These are phyloP conservation scores for Cytospora mali DNA, from an alignment of 2,329 filamentous ascomycete genomes.

Conservation along the genomic window DNA sequence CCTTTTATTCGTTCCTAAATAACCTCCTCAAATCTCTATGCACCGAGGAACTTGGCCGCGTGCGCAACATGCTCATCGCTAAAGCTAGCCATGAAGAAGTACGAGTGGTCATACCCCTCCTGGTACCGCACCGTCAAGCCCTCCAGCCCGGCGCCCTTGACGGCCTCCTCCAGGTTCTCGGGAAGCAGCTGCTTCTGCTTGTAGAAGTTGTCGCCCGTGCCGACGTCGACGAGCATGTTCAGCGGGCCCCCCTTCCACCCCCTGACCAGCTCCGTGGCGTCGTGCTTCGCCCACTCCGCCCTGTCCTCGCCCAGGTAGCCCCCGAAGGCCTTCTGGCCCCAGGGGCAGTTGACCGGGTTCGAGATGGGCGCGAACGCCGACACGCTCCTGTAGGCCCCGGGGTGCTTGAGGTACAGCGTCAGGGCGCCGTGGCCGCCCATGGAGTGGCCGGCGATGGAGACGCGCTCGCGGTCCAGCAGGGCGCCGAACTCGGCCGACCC, in stretches of 20 bases:
- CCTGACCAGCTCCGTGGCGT: constrained; percentile 87
- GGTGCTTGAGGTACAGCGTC: constrained; percentile 89
- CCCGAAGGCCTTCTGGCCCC: constrained; percentile 93
- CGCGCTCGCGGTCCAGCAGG: constrained; percentile 67
- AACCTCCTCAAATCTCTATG: constrained; percentile 29
- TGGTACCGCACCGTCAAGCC: constrained; percentile 83
- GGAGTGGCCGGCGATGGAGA: constrained; percentile 89
- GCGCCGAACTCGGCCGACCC: constrained; percentile 62
- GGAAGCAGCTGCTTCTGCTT: constrained; percentile 90
- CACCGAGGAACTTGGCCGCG: constrained; percentile 77
- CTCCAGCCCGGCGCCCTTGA: constrained; percentile 71
- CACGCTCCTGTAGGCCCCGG: constrained; percentile 84
- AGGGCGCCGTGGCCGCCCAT: constrained; percentile 98
- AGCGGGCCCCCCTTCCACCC: constrained; percentile 69
- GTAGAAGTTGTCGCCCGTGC: constrained; percentile 95
- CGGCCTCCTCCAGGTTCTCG: constrained; percentile 85
- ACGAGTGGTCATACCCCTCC: constrained; percentile 93
- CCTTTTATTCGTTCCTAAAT: background rate
- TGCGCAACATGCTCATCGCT: constrained; percentile 88
- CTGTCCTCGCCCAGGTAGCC: constrained; percentile 81
- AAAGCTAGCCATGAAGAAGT: constrained; percentile 94
- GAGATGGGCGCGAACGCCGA: constrained; percentile 89
- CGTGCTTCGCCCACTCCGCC: constrained; percentile 82
- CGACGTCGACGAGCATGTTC: constrained; percentile 86
- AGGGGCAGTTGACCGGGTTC: constrained; percentile 83